phyloP scores from a whole-genome alignment of 495 filamentous ascomycete genomes.

The Penicillium roqueforti region DNA sequence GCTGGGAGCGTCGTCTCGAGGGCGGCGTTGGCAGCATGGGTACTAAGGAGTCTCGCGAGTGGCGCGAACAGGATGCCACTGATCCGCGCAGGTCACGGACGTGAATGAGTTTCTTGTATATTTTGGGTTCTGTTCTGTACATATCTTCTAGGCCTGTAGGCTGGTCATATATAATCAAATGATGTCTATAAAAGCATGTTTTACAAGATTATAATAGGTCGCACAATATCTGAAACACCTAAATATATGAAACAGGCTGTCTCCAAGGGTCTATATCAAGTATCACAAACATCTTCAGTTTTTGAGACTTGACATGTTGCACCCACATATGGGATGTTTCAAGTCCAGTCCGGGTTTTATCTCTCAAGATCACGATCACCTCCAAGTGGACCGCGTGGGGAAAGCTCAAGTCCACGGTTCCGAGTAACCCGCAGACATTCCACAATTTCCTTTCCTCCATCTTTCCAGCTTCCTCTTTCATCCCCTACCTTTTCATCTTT shows the following conservation, averaged over 20 bases:
- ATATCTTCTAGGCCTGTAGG: conserved; percentile 8
- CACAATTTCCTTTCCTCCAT: not conserved
- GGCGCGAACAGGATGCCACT: conserved; percentile 74
- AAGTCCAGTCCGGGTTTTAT: not conserved
- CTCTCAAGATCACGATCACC: not conserved
- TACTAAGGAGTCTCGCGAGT: conserved; percentile 84
- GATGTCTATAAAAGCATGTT: not conserved
- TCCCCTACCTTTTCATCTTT: not conserved
- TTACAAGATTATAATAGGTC: not conserved
- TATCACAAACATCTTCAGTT: too few species aligned
- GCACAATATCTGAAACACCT: too few species aligned
- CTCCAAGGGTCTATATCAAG: too few species aligned
- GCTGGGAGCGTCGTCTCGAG: conserved; percentile 88
- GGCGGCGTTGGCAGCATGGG: conserved; percentile 86
- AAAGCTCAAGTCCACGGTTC: conserved; percentile 24
- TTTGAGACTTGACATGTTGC: too few species aligned
- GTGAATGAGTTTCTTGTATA: conserved; percentile 24
- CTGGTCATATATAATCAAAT: conserved; percentile 12
- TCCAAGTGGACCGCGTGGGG: conserved; percentile 15
- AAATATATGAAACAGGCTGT: too few species aligned
- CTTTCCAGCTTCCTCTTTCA: not conserved
- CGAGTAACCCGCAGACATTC: conserved; percentile 19
- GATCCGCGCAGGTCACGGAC: conserved; percentile 73
- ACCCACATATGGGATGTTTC: too few species aligned
- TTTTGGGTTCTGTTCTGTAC: conserved; percentile 8